Conservation (phyloP, 805 yeast genomes). For the Candida cerambycidarum region DNA sequence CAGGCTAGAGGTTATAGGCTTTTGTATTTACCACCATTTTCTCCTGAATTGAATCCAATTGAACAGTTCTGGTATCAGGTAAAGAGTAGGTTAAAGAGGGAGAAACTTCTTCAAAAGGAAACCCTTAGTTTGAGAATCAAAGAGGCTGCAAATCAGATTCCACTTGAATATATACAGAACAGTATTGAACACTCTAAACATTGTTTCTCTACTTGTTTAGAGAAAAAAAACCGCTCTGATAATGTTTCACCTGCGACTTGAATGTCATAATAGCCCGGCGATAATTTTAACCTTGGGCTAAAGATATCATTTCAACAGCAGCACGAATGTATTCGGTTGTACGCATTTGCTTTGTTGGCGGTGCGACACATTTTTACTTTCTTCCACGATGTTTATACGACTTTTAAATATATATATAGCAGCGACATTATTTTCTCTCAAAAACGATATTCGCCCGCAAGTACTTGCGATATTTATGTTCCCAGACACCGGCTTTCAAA, state of each 20-base stretch:
- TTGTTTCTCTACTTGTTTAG: too few relatives aligned
- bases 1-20: background rate
- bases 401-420: too few relatives aligned
- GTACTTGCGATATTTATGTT: too few relatives aligned
- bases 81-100: constrained; percentile 4
- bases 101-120: background rate
- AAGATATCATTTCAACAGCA: constrained; percentile 6
- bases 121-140: background rate
- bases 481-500: too few relatives aligned
- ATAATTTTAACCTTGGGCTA: constrained; percentile 4
- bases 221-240: too few relatives aligned
- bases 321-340: constrained; percentile 3
- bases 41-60: constrained; percentile 4
- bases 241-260: too few relatives aligned
- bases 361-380: too few relatives aligned
- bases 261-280: too few relatives aligned
- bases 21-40: background rate
- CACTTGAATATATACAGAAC: background rate
- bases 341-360: constrained; percentile 7
- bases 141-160: background rate
- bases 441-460: too few relatives aligned
- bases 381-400: too few relatives aligned
- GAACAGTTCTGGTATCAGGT: constrained; percentile 8
- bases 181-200: background rate
- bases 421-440: too few relatives aligned